Evolutionary conservation across 257 asterid genomes (phyloP).

Genomic region (Jaltomata sinuosa): DNA sequence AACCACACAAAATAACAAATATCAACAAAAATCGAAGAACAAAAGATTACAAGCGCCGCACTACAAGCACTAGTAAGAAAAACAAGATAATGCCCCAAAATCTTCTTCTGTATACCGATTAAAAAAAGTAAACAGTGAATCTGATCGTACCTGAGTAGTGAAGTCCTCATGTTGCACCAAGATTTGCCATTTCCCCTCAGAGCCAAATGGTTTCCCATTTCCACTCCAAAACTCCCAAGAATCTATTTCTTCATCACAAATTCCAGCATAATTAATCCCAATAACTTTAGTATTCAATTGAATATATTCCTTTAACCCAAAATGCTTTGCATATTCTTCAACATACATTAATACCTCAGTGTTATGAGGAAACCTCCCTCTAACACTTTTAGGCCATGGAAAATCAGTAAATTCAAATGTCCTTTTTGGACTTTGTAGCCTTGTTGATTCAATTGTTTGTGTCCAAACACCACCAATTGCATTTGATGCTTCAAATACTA

Average conservation of each 20-base stretch:
- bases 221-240: conserved; percentile 54
- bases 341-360: conserved; percentile 26
- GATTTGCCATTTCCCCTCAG: conserved; percentile 55
- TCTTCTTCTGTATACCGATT: background rate
- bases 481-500: conserved; percentile 35
- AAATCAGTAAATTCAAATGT: conserved; percentile 45
- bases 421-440: conserved; percentile 21
- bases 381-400: conserved; percentile 48
- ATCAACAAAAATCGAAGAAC: no score
- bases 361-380: conserved; percentile 21
- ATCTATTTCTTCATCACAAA: conserved; percentile 25
- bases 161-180: conserved; percentile 19
- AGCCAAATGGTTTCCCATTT: conserved; percentile 40
- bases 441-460: conserved; percentile 44
- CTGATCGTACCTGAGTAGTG: conserved; percentile 15
- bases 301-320: conserved; percentile 22
- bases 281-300: conserved; percentile 33
- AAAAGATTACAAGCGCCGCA: no score
- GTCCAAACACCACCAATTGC: conserved; percentile 55
- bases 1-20: no score
- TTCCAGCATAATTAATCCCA: conserved; percentile 37
- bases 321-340: conserved; percentile 38
- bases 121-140: background rate
- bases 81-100: no score
- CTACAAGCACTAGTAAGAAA: no score